Evolutionary conservation across 495 filamentous ascomycete genomes (phyloP).

Genomic region (Daldinia bambusicola): DNA sequence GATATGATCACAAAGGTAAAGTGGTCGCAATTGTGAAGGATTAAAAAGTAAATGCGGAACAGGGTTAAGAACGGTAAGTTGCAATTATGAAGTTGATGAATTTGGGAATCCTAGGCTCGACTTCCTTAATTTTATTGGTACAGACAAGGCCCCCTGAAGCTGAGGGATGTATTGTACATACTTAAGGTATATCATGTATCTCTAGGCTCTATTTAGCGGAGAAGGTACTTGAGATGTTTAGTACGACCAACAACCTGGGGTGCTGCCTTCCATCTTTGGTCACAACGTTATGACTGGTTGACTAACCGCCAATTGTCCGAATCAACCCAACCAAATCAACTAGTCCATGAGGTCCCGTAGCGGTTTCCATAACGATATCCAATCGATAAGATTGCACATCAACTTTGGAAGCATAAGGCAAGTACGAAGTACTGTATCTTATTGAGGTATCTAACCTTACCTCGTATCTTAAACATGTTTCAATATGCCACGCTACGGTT

Average conservation of each 20-base stretch:
- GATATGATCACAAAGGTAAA: conserved; percentile 6
- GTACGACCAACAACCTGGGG: conserved; percentile 14
- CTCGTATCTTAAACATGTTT: neutral
- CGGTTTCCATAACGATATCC: neutral
- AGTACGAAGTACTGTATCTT: too few relatives aligned
- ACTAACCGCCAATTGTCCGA: conserved; percentile 41
- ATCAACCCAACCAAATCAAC: conserved; percentile 1
- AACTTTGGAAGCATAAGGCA: too few relatives aligned
- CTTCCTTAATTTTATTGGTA: conserved; percentile 40
- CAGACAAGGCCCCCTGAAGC: conserved; percentile 30
- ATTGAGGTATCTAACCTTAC: neutral
- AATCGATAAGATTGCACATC: conserved; percentile 19
- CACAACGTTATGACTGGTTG: conserved; percentile 37
- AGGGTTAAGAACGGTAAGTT: conserved; percentile 8
- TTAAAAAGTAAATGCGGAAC: neutral
- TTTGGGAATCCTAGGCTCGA: conserved; percentile 34
- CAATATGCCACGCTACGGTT: too few relatives aligned
- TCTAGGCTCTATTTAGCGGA: conserved; percentile 30
- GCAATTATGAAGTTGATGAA: conserved; percentile 39
- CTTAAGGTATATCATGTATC: conserved; percentile 15
- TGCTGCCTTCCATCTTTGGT: conserved; percentile 34
- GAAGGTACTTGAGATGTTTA: conserved; percentile 20
- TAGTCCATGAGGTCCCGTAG: too few relatives aligned
- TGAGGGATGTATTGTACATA: neutral
- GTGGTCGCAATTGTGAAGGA: conserved; percentile 15